Evolutionary conservation across 2,329 filamentous ascomycete species (phyloP).

Genomic region (Cladosporium sp.): DNA sequence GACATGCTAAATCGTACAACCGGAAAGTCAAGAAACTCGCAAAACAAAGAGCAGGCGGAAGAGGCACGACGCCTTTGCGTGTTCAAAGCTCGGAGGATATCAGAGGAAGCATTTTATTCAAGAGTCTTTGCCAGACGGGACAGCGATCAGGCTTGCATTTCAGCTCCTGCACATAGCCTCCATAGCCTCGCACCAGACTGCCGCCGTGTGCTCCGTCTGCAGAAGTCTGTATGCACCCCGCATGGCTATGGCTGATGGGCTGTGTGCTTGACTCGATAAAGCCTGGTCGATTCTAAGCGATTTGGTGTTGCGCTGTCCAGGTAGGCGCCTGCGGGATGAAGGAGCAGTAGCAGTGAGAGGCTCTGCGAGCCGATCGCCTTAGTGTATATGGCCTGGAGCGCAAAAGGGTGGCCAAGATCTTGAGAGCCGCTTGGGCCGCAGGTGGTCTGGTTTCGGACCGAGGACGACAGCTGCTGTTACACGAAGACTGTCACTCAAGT

Average conservation of each 20-base stretch:
- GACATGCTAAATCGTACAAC: neutral
- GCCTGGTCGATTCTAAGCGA: neutral
- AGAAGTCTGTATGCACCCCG: conserved; percentile 4
- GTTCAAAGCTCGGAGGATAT: neutral
- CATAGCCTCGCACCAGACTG: neutral
- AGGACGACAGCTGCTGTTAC: too few species aligned
- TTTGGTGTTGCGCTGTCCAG: too few species aligned
- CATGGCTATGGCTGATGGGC: neutral
- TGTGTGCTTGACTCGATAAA: conserved; percentile 1
- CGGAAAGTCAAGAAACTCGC: neutral
- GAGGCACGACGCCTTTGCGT: too few species aligned
- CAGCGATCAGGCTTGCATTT: conserved; percentile 7
- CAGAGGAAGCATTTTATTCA: neutral
- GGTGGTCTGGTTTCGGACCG: too few species aligned
- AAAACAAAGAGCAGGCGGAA: neutral
- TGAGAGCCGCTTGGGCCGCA: too few species aligned
- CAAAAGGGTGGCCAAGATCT: too few species aligned
- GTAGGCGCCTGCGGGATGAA: neutral
- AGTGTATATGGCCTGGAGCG: too few species aligned
- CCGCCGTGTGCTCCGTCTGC: neutral
- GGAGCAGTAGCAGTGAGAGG: neutral
- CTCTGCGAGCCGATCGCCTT: too few species aligned
- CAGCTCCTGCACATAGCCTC: conserved; percentile 2
- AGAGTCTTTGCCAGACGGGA: neutral
- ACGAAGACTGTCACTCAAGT: too few species aligned